Base-by-base conservation (phyloP, 148 eudicot species). In the Salicornia ramosissima region DNA sequence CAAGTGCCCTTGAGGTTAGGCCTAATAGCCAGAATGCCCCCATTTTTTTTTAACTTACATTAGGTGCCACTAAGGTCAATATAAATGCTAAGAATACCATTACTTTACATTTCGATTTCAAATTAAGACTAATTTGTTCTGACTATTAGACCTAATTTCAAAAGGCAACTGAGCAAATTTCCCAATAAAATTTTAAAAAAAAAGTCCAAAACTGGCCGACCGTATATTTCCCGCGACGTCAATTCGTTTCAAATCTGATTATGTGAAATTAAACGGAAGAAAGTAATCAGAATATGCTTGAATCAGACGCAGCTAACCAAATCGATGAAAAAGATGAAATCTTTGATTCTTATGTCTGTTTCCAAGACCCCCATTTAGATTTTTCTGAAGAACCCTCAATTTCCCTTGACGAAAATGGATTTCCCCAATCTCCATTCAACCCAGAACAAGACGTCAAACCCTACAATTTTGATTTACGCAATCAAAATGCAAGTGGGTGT, bases 371-470 rank as follows among this genome's bases (percentile, higher is more conserved):
- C 51, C 14, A 47, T 66, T 65, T 71, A 39, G 42, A 36, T 18
- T 66, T 58, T 25, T 19, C 4, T 34, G 75, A 79, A 36, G 74
- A 66, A 59, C 56, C 75, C 51, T 61, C 78, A 19, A 70, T 74
- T 74, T 30, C 64, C 63, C 75, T 79, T 29, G 76, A 79, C 21
- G 82, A 79, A 39, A 59, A 79, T 66, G 82, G 76, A 0, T 75
- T 79, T 65, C 78, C 78, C 21, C 36, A 62, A 19, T 22, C 54
- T 36, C 28, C 43, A 36, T 45, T 46, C 28, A 22, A 39, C 43
- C 49, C 31, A 12, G 53, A 68, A 33, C 3, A 77, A 45, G 50
- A 73, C 53, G 29, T 39, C 7, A 53, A 74, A 31, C 52, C 26
- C 52, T 28, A n/a, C n/a, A 36, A 14, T 39, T 12, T 40, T 40